These are phyloP conservation scores for Citrus unshiu DNA, from an alignment of 345 rosid genomes.

Conservation along the genomic window DNA sequence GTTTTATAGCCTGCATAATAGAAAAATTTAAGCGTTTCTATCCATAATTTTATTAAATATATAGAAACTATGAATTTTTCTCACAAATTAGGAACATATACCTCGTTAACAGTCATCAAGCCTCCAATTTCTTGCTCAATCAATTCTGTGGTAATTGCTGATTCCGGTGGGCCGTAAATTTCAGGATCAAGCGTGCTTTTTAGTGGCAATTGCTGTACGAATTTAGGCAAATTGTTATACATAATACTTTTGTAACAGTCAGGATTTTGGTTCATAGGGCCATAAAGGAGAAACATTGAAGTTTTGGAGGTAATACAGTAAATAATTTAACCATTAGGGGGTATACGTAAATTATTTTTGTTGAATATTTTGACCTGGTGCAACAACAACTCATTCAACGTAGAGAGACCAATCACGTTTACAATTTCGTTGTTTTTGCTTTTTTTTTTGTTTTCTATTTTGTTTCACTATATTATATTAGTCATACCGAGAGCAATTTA, in stretches of 20 bases:
- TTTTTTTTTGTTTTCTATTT: no score
- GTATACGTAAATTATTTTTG: no score
- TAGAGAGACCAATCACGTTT: no score
- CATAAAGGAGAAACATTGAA: no score
- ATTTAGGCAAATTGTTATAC: background rate
- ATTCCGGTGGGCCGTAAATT: constrained; percentile 57
- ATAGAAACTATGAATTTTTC: no score
- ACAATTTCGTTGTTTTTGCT: no score
- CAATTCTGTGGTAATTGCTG: constrained; percentile 60
- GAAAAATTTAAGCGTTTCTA: background rate
- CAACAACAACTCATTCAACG: no score
- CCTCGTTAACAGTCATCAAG: constrained; percentile 47
- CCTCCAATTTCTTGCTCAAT: constrained; percentile 56
- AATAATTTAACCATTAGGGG: no score
- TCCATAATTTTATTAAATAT: background rate
- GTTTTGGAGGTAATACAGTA: no score
- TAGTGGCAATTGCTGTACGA: constrained; percentile 76
- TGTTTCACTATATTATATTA: no score
- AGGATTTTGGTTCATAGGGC: background rate
- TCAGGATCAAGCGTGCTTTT: constrained; percentile 65
- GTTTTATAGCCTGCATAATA: constrained; percentile 37
- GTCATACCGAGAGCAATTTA: constrained; percentile 53
- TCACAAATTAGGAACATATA: background rate
- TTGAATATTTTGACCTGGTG: no score
- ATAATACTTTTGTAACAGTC: no score